Conservation (phyloP, 83 land plant species). For the Picea abies region DNA sequence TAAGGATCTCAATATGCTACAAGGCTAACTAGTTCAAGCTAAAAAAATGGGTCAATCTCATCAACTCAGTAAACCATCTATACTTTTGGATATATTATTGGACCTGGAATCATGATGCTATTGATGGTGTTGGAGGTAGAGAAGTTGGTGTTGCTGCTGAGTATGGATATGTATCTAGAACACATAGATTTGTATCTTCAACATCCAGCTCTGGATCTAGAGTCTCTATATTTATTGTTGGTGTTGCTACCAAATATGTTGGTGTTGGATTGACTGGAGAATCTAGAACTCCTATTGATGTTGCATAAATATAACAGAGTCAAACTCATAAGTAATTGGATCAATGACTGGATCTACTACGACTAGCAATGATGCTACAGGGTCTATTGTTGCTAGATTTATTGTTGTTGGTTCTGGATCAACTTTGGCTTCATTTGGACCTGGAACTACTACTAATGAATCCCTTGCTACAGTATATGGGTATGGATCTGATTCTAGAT, state of each 20-base stretch:
- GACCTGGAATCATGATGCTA: too few relatives aligned
- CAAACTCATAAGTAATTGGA: neutral
- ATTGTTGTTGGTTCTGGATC: neutral
- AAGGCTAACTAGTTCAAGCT: neutral
- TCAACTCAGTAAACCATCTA: neutral
- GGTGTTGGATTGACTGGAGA: neutral
- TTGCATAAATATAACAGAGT: neutral
- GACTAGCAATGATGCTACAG: too few relatives aligned
- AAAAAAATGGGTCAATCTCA: neutral
- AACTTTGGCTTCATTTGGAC: neutral
- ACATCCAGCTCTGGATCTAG: neutral
- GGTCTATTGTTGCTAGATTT: neutral
- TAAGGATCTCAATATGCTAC: neutral
- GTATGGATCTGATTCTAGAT: neutral
- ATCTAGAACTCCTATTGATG: neutral
- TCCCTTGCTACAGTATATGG: neutral
- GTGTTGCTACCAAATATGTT: neutral
- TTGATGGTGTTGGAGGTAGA: too few relatives aligned
- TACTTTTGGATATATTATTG: neutral
- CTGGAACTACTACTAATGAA: neutral
- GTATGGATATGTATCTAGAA: neutral
- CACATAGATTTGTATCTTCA: neutral
- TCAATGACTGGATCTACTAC: too few relatives aligned
- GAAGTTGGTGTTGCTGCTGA: too few relatives aligned
- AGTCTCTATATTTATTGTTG: neutral